Base-by-base conservation (phyloP, 75 land plant genomes). In the Isoetes taiwanensis region DNA sequence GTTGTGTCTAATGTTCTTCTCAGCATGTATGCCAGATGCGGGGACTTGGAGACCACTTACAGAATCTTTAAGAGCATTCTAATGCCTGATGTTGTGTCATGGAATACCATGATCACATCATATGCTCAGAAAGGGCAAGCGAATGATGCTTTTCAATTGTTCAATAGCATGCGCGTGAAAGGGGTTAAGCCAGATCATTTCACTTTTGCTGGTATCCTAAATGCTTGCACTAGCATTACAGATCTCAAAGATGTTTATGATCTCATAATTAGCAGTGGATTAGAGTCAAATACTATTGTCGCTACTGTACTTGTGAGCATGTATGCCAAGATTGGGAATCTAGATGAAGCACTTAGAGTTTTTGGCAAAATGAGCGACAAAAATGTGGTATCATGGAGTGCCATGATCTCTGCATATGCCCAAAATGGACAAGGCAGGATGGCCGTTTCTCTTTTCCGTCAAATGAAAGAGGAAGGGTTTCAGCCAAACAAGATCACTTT, bases 11-110 rank as follows among this genome's bases (percentile, higher is more conserved):
- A 19, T 8, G 5, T 23, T 5, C 50, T 46, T n/a, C 5, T 46
- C 19, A 46, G 23, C 50, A 46, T 46, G 50, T 46, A 46, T n/a
- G 50, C n/a, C n/a, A 46, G 23, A n/a, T 19, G 25, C 6, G 50
- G 50, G 50, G 50, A 46, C 5, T 46, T 46, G 12, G 16, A 5
- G 50, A 6, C 16, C 8, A 23, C 50, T 6, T 19, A 46, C 6
- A 23, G n/a, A 23, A 5, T 46, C 19, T 46, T 46, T 23, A 16
- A 46, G 50, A 5, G 50, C n/a, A 5, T 46, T 19, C 21, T 19
- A 23, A 5, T 46, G 12, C 16, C 16, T 19, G 23, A 23, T 23
- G n/a, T 23, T 19, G 50, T 46, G 8, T 5, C 50, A 5, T 46
- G 23, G 25, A 46, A 16, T n/a, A 23, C 50, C 6, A 6, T 46